Base-by-base conservation (phyloP, 352 stramenopile species). In the Pythium periplocum region DNA sequence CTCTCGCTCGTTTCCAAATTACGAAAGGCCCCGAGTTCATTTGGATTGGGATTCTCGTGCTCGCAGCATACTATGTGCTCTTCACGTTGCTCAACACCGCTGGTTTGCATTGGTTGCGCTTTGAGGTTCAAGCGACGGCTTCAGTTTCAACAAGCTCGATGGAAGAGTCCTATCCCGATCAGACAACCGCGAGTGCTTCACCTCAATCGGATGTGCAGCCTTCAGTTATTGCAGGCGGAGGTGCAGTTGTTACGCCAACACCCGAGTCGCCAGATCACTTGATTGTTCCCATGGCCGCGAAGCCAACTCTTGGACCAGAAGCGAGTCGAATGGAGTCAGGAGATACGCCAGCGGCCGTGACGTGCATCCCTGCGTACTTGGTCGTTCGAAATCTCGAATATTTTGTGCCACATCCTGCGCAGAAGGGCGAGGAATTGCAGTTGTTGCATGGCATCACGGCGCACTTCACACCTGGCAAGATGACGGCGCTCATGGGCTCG, bases 401-500 rank as follows among this genome's bases (percentile, higher is more conserved):
- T 51, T 65, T 48, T 10, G 62, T 73, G 4, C 37, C 54, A 6
- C n/a, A 64, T 32, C 59, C 51, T 9, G 31, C 36, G 1, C 46
- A 53, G 17, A 32, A 11, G 0, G 40, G 48, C 4, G 50, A 58
- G 38, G 17, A 62, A 11, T 41, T 60, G 1, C 53, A 69, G 12
- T 40, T 85, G 4, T 63, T 86, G 0, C 30, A 57, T 1, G 48
- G 56, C 6, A 61, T 86, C 46, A 62, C 54, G 4, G 73, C 61
- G 5, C 45, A 55, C 39, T 62, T 63, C 4, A 8, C 6, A 1
- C 73, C 71, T 0, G 73, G 73, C 9, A 55, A 30, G 6, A 73
- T 85, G 44, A 71, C 64, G 4, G 73, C 73, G 4, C 41, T 86
- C 9, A 82, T 83, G 62, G 75, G 75, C 31, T 59, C 64, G 0